A percentile compares a stretch with the other conserved stretches of the same genome.
Evolutionary conservation across 106 monocot genomes (phyloP).

Genomic region (Phalaenopsis equestris): DNA sequence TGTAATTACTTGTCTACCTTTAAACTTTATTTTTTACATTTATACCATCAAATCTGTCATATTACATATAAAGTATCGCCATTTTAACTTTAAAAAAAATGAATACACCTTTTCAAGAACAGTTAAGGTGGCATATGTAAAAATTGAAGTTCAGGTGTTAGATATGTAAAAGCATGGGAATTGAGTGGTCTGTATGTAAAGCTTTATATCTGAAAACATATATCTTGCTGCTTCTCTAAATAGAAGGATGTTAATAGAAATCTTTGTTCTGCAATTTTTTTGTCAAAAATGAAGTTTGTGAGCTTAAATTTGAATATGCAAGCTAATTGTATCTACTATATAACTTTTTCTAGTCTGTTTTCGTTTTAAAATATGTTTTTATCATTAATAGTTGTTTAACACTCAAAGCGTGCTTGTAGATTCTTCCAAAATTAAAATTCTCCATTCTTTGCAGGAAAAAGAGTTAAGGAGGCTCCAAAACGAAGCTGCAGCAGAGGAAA

Average conservation of each 20-base stretch:
- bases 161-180: too few species aligned
- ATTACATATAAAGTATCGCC: too few species aligned
- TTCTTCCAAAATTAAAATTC: neutral
- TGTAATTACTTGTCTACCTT: too few species aligned
- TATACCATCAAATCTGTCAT: too few species aligned
- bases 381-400: neutral
- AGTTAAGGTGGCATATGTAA: too few species aligned
- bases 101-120: too few species aligned
- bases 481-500: slow-evolving; percentile 60
- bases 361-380: neutral
- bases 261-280: neutral
- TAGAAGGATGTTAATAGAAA: neutral
- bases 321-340: neutral
- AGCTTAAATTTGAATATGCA: neutral
- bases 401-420: neutral
- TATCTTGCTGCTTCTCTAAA: neutral
- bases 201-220: neutral
- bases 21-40: too few species aligned
- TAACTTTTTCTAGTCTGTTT: neutral
- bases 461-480: slow-evolving; percentile 34
- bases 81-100: too few species aligned
- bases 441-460: slow-evolving; percentile 45
- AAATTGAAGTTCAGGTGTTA: too few species aligned
- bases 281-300: neutral
- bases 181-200: too few species aligned